Evolutionary conservation across 2,329 filamentous ascomycete genomes (phyloP), one percentile per base, ranked within the genome.

Genomic region (Geosmithia morbida): DNA sequence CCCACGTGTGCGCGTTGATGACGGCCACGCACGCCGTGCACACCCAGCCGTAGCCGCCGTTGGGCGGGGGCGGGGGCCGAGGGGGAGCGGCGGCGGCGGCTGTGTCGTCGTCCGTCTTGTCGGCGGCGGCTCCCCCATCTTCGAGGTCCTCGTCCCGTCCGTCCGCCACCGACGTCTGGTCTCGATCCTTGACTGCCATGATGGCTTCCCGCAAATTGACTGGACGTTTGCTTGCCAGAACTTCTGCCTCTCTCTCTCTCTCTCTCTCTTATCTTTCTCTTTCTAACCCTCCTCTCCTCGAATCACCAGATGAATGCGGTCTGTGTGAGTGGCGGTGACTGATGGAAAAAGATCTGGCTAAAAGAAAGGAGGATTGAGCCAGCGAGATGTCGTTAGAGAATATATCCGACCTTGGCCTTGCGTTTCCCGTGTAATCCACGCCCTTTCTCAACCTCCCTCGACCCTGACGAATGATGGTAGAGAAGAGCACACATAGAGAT

Each of bases 1-100:
- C 81, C 81, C 50, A 51, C 0, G 65, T 65, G 49, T 65, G 61
- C 2, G 53, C 59, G 43, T 66, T 65, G 48, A 66, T 54, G 10
- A 61, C 43, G 46, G 59, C 58, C 7, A 62, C 57, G 14, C 56
- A 58, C 1, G 52, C 49, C 0, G 60, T 58, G 43, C 57, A 58
- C 1, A 66, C 54, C 65, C 62, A 67, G 14, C 62, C 65, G 49
- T 79, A 80, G 6, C 76, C 77, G 43, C 77, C 76, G 56, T 79
- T 67, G 0, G 72, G 72, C 6, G 71, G 67, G 3, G 50, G 49
- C n/a, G 51, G 50, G 3, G 48, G 44, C 3, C n/a, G 17, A 16
- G 22, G 6, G 3, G 33, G 33, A 7, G 11, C 43, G 17, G 44
- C 44, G 10, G 41, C 16, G 10, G 41, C 18, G 22, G 22, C 22